Base-by-base conservation (phyloP, 768 basidiomycete species). In the Termitomyces sp. region DNA sequence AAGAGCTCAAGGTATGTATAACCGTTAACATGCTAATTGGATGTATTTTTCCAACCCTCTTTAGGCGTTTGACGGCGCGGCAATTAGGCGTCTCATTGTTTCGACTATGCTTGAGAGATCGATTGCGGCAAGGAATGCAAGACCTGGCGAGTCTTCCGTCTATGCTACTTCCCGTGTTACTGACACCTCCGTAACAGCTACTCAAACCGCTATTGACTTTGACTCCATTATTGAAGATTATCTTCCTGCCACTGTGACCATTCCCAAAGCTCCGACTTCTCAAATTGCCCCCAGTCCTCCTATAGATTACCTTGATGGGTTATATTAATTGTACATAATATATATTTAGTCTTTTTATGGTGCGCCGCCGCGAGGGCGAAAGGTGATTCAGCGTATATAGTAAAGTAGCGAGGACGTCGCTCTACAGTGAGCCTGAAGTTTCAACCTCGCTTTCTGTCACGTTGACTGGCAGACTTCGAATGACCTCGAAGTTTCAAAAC, bases 221-320 rank as follows among this genome's bases (percentile, higher is more conserved):
- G 86, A 92, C 67, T 85, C 88, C 6, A 71, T 93, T 52, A 77
- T 92, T 50, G 81, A 83, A 2, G 90, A 91, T 69, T 92, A 92
- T 66, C 73, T 85, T 24, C 85, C 84, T 10, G 61, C 51, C 37
- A 36, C 56, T 10, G 51, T 60, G 26, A 10, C 60, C n/a, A 36
- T 56, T 33, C 53, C 65, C 18, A 72, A 68, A 61, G 56, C 64
- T 36, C 36, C 67, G 20, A 45, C 64, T 31, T 39, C 60, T 12
- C 47, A 51, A 3, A 12, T 67, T 31, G 24, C 63, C 22, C 34
- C 66, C 20, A 65, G 66, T 61, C 68, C 61, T 54, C 69, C 71
- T 34, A 39, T 65, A 12, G 66, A 74, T 51, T 80, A 73, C 63
- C 72, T 80, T 22, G 73, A 77, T 41, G 81, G 81, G 57, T 64